Percentiles rank a stretch among this genome's conserved stretches.
These are phyloP conservation scores for Selenicereus undatus DNA, from an alignment of 148 eudicot genomes.

Conservation along the genomic window DNA sequence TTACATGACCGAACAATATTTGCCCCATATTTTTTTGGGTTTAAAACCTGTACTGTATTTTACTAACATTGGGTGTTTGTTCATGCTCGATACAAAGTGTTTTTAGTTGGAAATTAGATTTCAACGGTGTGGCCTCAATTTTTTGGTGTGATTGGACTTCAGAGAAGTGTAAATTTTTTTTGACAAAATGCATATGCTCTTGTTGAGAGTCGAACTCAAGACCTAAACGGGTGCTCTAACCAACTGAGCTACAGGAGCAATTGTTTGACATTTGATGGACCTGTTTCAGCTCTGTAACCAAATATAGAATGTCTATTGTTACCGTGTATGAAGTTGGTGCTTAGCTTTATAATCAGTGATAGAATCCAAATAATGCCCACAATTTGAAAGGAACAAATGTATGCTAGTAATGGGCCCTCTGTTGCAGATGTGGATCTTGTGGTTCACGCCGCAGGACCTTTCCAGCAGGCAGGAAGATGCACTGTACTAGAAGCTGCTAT, in stretches of 20 bases:
- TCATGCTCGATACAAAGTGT: no score
- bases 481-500: slow-evolving; percentile 96
- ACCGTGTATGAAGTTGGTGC: not conserved
- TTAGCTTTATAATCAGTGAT: not conserved
- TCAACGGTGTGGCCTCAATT: no score
- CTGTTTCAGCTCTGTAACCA: no score
- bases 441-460: slow-evolving; percentile 95
- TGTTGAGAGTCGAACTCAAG: slow-evolving; percentile 4
- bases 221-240: slow-evolving; percentile 6
- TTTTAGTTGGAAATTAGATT: no score
- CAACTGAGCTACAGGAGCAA: not conserved
- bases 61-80: no score
- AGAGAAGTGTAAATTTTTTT: no score
- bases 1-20: no score
- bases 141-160: no score
- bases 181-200: not conserved
- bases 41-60: no score
- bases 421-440: slow-evolving; percentile 90
- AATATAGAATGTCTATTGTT: no score
- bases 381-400: not conserved
- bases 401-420: not conserved
- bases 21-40: no score
- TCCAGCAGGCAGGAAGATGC: slow-evolving; percentile 77
- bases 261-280: no score
- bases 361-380: not conserved